Evolutionary conservation across 495 filamentous ascomycete species (phyloP), one percentile per base, ranked within the genome.

Genomic region (Podospora australis): DNA sequence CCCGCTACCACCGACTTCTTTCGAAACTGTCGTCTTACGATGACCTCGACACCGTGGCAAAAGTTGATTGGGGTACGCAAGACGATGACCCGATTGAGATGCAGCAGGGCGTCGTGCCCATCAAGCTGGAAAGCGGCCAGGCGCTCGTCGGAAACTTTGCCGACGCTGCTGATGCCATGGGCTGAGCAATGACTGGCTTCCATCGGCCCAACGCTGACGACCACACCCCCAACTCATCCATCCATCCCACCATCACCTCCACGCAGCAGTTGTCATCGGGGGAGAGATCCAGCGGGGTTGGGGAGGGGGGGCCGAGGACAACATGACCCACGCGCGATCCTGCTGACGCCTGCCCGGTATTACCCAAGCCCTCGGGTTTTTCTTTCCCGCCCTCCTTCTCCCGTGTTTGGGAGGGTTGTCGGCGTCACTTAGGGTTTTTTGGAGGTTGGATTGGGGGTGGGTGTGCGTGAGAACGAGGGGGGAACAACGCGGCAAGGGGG

Each of bases 1-100:
- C 68, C 11, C 74, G 70, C 10, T 79, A 78, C 53, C 74, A 77
- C 35, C 70, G 66, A 39, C 68, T 79, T 44, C 64, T 79, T 30
- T 70, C 75, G 25, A 78, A 77, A 49, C 62, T 74, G 4, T 65
- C 66, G 11, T 60, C 64, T 14, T 61, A 71, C 40, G 69, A 70
- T 8, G 68, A 67, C 39, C 38, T 56, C 41, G 49, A 49, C 13
- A 51, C 68, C 54, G 65, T 62, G 41, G 63, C 64, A 10, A 55
- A 69, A 57, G 63, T 74, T 59, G 67, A 71, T 52, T 70, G 70
- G 72, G 63, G 72, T 29, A 46, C 68, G 10, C 64, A 59, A 39
- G 67, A 73, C n/a, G 71, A 77, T 25, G 68, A 74, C 44, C 65
- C 57, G 44, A 61, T 65, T 34, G 71, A 73, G 48, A 52, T 72